Conservation (phyloP, 169 alveolate species). For the Plasmodium gallinaceum region DNA sequence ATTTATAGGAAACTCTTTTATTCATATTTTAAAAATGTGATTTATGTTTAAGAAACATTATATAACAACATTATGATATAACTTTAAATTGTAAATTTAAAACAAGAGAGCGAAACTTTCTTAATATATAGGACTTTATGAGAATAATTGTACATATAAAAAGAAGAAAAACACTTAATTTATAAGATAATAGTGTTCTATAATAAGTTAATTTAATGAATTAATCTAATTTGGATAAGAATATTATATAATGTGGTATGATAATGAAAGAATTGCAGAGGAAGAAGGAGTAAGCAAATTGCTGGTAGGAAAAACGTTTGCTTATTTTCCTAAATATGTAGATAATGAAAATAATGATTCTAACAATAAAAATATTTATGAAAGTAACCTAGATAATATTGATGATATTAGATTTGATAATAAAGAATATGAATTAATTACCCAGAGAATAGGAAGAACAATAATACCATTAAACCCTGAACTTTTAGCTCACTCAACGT, state of each 20-base stretch:
- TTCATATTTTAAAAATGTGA: too few relatives aligned
- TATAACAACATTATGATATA: too few relatives aligned
- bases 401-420: slow-evolving; percentile 14
- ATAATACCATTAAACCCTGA: slow-evolving; percentile 66
- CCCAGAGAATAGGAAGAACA: slow-evolving; percentile 64
- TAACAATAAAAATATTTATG: background rate
- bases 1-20: too few relatives aligned
- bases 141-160: too few relatives aligned
- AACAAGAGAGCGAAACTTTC: too few relatives aligned
- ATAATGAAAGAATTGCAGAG: slow-evolving; percentile 55
- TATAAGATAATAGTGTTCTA: too few relatives aligned
- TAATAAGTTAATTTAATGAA: too few relatives aligned
- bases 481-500: slow-evolving; percentile 46
- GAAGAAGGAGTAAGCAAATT: slow-evolving; percentile 70
- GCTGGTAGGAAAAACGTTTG: slow-evolving; percentile 60
- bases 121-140: too few relatives aligned
- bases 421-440: slow-evolving; percentile 42
- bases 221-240: background rate
- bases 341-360: slow-evolving; percentile 2
- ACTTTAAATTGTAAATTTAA: too few relatives aligned
- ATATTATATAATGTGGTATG: slow-evolving; percentile 52
- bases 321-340: slow-evolving; percentile 48
- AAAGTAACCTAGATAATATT: slow-evolving; percentile 9
- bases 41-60: too few relatives aligned
- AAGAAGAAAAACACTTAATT: too few relatives aligned